A percentile compares a stretch with the other conserved stretches of the same genome.
phyloP scores from a whole-genome alignment of 148 eudicot genomes.

The Linanthus parryae region DNA sequence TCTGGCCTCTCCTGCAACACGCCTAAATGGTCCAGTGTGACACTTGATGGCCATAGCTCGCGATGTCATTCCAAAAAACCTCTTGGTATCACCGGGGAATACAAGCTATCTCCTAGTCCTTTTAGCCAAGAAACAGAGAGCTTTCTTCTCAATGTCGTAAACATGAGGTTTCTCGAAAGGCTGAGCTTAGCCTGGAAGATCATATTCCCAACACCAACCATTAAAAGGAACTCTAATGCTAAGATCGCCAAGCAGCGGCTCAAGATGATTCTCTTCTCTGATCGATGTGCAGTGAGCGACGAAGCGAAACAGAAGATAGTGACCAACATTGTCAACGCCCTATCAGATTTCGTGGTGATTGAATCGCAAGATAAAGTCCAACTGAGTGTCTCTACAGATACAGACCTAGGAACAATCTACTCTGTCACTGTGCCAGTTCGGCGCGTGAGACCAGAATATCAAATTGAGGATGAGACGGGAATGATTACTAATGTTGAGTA shows the following conservation, averaged over 20 bases:
- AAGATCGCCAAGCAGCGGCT: conserved; percentile 88
- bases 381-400: conserved; percentile 69
- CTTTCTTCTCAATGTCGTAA: conserved; percentile 66
- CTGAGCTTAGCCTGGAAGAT: conserved; percentile 91
- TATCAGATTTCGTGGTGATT: conserved; percentile 93
- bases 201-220: conserved; percentile 59
- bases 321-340: conserved; percentile 60
- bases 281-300: conserved; percentile 91
- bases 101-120: conserved; percentile 42
- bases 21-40: conserved; percentile 29
- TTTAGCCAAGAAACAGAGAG: conserved; percentile 62
- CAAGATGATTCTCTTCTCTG: conserved; percentile 94
- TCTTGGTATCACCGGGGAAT: conserved; percentile 41
- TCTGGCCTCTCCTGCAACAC: conserved; percentile 25
- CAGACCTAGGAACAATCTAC: conserved; percentile 80
- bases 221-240: conserved; percentile 60
- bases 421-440: conserved; percentile 95
- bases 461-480: conserved; percentile 61
- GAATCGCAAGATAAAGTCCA: conserved; percentile 90
- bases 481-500: conserved; percentile 72
- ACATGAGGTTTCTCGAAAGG: conserved; percentile 83
- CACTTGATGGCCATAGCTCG: conserved; percentile 21
- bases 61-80: conserved; percentile 59
- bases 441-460: conserved; percentile 83
- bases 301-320: conserved; percentile 94